phyloP scores from a whole-genome alignment of 2,329 filamentous ascomycete genomes.

The Fusarium vanettenii region DNA sequence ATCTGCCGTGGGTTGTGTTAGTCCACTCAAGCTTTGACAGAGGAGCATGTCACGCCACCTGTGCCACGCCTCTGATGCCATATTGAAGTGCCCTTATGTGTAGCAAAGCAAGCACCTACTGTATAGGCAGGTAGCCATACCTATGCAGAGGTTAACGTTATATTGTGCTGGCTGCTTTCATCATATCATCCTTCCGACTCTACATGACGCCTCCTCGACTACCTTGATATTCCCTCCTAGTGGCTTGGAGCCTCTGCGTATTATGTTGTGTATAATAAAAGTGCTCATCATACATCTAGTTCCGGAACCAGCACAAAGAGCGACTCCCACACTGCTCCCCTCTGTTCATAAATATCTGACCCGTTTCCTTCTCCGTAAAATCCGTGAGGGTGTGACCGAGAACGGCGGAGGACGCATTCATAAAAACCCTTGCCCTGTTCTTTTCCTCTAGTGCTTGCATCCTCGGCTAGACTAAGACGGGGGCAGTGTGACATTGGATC shows the following conservation, averaged over 20 bases:
- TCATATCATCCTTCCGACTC: not conserved
- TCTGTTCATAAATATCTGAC: not conserved
- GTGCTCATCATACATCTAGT: not conserved
- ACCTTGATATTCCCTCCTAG: not conserved
- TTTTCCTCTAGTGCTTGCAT: not conserved
- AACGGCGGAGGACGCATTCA: not conserved
- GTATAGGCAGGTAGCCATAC: not conserved
- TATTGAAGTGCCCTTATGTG: not conserved
- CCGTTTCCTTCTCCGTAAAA: not conserved
- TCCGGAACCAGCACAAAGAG: not conserved
- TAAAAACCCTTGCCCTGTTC: not conserved
- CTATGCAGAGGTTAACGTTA: not conserved
- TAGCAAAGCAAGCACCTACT: not conserved
- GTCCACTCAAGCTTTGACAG: conserved; percentile 12
- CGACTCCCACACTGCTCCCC: not conserved
- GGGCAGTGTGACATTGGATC: not conserved
- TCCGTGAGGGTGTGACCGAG: not conserved
- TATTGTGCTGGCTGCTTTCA: not conserved
- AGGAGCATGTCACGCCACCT: conserved; percentile 22
- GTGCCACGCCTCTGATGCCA: conserved; percentile 6
- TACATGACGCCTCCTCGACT: not conserved
- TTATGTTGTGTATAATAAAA: not conserved
- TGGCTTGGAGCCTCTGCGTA: not conserved
- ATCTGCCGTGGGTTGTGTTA: conserved; percentile 19
- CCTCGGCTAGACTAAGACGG: conserved; percentile 21